Base-by-base conservation (phyloP, 768 basidiomycete species). In the Podaxis rugospora region DNA sequence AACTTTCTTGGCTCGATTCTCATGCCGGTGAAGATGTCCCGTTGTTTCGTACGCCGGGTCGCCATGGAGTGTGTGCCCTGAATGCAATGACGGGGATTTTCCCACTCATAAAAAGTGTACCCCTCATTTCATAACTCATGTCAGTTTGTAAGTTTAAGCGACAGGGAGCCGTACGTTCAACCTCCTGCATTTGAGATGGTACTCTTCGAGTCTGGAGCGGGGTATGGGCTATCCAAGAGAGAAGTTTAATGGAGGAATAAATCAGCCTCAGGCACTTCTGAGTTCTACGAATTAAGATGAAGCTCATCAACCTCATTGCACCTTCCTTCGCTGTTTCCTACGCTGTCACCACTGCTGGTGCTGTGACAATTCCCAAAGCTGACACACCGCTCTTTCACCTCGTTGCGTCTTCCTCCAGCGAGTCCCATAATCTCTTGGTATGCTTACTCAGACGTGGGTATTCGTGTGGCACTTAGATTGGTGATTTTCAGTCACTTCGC, bases 321-420 rank as follows among this genome's bases (percentile, higher is more conserved):
- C 47, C 36, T n/a, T 32, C 55, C 60, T 23, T 55, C 18, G 4
- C 50, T 21, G 10, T 55, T 16, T 16, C 23, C 18, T 44, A n/a
- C 21, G 23, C 60, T 16, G 18, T 32, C 32, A 32, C 28, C 10
- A 23, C 36, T n/a, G 44, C 36, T 11, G 35, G 42, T 46, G 50
- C 64, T 10, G 60, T 66, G 3, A 57, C 60, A 5, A 40, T 65
- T 14, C 71, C 70, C 28, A 65, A 67, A 21, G 71, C 70, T 4
- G 65, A 65, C 47, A 68, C 71, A 1, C 72, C 72, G 0, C 39
- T 64, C 4, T 72, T 72, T 54, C 69, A 72, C 60, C 67, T 73
- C 1, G 70, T 72, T 35, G 64, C 68, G 1, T 61, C 59, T 11
- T 65, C 66, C 16, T 59, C 62, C 4, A 65, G 42, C 39, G 49